Conservation (phyloP, 148 eudicot genomes). For the Rhododendron simsii region DNA sequence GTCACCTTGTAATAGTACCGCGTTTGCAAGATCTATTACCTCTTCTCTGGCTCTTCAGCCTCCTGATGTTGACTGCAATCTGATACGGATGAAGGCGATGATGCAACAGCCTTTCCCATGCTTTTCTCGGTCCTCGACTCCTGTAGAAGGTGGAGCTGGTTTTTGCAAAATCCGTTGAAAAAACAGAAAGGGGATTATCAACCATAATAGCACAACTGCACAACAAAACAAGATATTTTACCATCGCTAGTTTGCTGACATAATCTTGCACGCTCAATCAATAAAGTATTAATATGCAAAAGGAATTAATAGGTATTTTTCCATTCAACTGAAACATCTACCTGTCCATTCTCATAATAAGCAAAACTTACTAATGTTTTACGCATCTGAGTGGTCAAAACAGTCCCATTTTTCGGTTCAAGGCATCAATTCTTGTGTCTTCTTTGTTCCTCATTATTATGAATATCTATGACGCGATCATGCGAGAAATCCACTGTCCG, state of each 20-base stretch:
- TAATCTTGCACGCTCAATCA: too few species aligned
- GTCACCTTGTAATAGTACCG: too few species aligned
- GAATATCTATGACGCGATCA: neutral
- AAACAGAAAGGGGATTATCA: neutral
- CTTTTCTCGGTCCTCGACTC: conserved; percentile 33
- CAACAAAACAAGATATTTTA: neutral
- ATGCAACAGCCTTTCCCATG: too few species aligned
- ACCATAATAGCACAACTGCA: neutral
- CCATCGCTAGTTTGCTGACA: neutral
- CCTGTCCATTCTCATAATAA: neutral
- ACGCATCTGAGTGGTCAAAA: neutral
- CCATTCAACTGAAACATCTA: neutral
- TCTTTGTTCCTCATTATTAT: neutral
- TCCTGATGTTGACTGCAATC: too few species aligned
- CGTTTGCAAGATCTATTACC: too few species aligned
- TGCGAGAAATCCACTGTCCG: neutral
- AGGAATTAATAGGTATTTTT: neutral
- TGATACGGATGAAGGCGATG: too few species aligned
- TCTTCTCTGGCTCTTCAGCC: too few species aligned
- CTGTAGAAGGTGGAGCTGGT: conserved; percentile 48
- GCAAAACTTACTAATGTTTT: neutral
- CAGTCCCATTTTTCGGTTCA: neutral
- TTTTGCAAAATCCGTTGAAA: conserved; percentile 44
- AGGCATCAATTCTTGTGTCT: neutral
- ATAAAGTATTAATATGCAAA: neutral